Evolutionary conservation across 176 grass and related monocot species (phyloP), one percentile per base, ranked within the genome.

Genomic region (Thinopyrum elongatum): DNA sequence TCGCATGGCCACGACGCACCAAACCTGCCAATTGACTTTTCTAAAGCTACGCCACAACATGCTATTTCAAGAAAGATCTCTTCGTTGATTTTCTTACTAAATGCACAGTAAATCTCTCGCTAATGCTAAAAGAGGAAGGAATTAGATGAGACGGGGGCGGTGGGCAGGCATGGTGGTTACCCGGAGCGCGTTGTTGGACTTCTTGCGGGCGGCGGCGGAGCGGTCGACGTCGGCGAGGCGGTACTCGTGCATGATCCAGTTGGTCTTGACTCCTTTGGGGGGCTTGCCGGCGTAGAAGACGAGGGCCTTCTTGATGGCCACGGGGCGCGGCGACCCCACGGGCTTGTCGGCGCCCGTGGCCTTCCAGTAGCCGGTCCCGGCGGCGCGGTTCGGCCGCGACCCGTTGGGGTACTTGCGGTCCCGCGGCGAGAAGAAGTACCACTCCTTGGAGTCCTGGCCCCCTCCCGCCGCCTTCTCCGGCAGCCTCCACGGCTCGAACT

Each of bases 201-300:
- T 91, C 92, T 91, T 93, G 36, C 88, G 58, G 0, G 90, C 90
- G 22, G 90, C 88, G 33, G 90, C 90, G 26, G 90, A 91, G 1
- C 90, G 90, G 67, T 97, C 94, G 4, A 97, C 94, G 23, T 90
- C 92, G 47, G 94, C 94, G 51, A 97, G 97, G 0, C 97, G 82
- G 47, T 99, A 99, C 89, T 99, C 97, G 65, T 99, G 94, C 97
- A 99, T 99, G 89, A 99, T 99, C 97, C 97, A 99, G 80, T 99
- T 92, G 74, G 94, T 97, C 82, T 99, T 99, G 9, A 89, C 84
- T 1, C 94, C 94, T 26, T 72, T 92, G 0, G 94, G 90, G 0
- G 90, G 86, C 71, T 94, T 97, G 0, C 94, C 94, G 49, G 92
- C 85, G 82, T 95, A 97, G 79, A 95, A 95, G 15, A 95, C 90